phyloP scores from a whole-genome alignment of 78 protist species.

The Capsaspora owczarzaki region DNA sequence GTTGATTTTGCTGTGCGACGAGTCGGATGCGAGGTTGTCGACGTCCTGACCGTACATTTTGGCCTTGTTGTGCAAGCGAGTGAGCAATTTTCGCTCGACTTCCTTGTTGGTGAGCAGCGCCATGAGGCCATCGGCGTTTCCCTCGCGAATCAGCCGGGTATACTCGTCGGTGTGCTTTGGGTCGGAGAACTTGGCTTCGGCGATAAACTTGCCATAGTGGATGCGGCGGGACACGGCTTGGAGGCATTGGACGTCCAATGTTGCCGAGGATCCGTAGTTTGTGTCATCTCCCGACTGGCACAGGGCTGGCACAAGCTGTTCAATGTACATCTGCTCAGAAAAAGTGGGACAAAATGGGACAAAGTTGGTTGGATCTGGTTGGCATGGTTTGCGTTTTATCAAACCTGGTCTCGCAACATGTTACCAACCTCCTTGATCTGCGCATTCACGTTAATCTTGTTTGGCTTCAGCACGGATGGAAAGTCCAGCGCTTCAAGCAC shows the following conservation, averaged over 20 bases:
- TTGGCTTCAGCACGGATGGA: background rate
- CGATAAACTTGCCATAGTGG: slow-evolving; percentile 32
- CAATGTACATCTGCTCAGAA: background rate
- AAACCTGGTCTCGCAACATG: background rate
- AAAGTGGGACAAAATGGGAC: background rate
- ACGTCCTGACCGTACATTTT: slow-evolving; percentile 23
- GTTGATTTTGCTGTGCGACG: background rate
- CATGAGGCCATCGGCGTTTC: slow-evolving; percentile 8
- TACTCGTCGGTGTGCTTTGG: slow-evolving; percentile 15
- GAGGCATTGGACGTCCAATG: slow-evolving; percentile 10
- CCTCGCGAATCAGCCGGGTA: background rate
- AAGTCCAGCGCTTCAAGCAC: background rate
- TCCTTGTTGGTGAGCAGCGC: slow-evolving; percentile 15
- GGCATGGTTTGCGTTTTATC: background rate
- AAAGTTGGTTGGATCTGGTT: background rate
- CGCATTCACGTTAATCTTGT: background rate
- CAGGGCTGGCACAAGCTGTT: background rate
- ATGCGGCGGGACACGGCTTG: slow-evolving; percentile 34
- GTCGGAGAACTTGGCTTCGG: slow-evolving; percentile 6
- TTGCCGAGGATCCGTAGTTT: slow-evolving; percentile 31
- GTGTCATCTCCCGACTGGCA: slow-evolving; percentile 22
- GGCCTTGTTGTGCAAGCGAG: background rate
- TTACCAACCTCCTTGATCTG: background rate
- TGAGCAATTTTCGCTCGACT: slow-evolving; percentile 5
- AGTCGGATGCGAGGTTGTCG: background rate